Conservation (phyloP, 2,329 filamentous ascomycete genomes). For the Ophiostoma sp. region DNA sequence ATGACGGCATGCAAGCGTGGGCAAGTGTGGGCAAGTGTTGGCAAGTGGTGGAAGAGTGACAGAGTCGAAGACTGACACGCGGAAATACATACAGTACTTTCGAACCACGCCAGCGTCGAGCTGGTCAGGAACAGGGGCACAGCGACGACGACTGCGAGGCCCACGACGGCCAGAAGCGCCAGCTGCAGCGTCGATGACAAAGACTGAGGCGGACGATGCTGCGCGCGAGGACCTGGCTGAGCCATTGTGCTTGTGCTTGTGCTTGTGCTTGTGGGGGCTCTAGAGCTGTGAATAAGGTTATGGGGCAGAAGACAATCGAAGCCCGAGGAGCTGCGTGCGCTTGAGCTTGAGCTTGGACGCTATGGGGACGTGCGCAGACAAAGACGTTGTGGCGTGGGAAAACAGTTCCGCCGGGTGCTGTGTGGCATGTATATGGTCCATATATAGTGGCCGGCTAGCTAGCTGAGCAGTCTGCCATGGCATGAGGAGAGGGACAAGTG, state of each 20-base stretch:
- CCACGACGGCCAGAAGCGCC: constrained; percentile 6
- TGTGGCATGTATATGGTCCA: not conserved
- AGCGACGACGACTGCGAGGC: constrained; percentile 6
- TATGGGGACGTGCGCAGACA: not conserved
- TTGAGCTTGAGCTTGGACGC: not conserved
- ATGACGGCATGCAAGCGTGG: not conserved
- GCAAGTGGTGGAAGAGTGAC: not conserved
- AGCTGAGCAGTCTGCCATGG: too few relatives aligned
- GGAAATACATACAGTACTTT: not conserved
- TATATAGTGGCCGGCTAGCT: too few relatives aligned
- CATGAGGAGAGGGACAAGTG: too few relatives aligned
- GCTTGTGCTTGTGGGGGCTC: too few relatives aligned
- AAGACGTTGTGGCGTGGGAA: constrained; percentile 4
- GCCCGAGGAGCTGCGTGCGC: not conserved
- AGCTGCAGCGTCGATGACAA: constrained; percentile 10
- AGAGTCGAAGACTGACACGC: not conserved
- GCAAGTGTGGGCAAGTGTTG: too few relatives aligned
- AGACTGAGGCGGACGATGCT: not conserved
- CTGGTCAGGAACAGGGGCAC: constrained; percentile 16
- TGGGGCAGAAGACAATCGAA: not conserved
- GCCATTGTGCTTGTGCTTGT: not conserved
- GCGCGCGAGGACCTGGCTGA: not conserved
- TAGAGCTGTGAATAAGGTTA: not conserved
- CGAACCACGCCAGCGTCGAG: constrained; percentile 12
- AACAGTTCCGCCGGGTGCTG: constrained; percentile 6